These are phyloP conservation scores for Lepidium africanum DNA, from an alignment of 345 rosid species.

Conservation along the genomic window DNA sequence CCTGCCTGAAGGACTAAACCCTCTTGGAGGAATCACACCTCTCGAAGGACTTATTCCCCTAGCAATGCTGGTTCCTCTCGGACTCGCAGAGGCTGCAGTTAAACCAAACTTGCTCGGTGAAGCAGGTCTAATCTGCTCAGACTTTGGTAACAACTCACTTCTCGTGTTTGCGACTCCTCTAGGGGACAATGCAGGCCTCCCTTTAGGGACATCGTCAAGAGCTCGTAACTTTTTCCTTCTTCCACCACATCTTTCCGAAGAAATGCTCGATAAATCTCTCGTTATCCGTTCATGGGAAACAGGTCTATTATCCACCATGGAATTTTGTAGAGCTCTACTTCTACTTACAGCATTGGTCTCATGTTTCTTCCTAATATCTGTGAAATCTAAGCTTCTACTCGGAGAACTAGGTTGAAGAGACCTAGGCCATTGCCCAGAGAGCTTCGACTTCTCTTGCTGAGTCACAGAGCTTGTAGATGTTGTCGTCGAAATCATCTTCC, in stretches of 20 bases:
- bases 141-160: slow-evolving; percentile 50
- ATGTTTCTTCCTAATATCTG: slow-evolving; percentile 41
- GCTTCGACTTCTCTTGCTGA: slow-evolving; percentile 54
- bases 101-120: slow-evolving; percentile 58
- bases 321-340: slow-evolving; percentile 49
- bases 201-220: slow-evolving; percentile 40
- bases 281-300: slow-evolving; percentile 32
- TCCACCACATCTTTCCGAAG: slow-evolving; percentile 44
- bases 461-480: slow-evolving; percentile 27
- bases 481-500: slow-evolving; percentile 27
- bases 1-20: slow-evolving; percentile 27
- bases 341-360: slow-evolving; percentile 41
- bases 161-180: slow-evolving; percentile 41
- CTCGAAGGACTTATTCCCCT: slow-evolving; percentile 62
- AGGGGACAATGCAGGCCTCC: slow-evolving; percentile 48
- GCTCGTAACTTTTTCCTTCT: slow-evolving; percentile 29
- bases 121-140: slow-evolving; percentile 49
- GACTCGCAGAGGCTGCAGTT: slow-evolving; percentile 35
- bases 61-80: slow-evolving; percentile 27
- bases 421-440: slow-evolving; percentile 72
- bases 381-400: slow-evolving; percentile 59
- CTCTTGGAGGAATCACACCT: slow-evolving; percentile 3
- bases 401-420: slow-evolving; percentile 39
- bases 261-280: slow-evolving; percentile 45
- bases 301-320: slow-evolving; percentile 39